Evolutionary conservation across 2,329 filamentous ascomycete genomes (phyloP), one percentile per base, ranked within the genome.

Genomic region (Trichoderma harzianum): DNA sequence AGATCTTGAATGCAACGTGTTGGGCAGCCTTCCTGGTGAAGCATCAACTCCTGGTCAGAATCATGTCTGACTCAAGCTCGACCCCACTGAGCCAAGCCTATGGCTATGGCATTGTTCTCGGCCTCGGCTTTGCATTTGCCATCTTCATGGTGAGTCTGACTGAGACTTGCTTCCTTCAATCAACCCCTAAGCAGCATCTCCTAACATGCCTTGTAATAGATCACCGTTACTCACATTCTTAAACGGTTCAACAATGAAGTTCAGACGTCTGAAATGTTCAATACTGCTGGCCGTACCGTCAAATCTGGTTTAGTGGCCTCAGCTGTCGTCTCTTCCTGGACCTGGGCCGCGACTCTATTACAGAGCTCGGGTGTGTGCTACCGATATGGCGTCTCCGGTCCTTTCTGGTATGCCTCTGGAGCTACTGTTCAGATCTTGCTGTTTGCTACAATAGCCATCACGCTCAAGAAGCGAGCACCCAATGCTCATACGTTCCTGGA

Each of bases 251-350:
- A 83, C 76, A 80, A 81, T 64, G 94, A 96, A 80, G 84, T 95
- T 3, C 94, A 97, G 80, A 97, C 95, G 0, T 95, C 92, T 0
- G 94, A 97, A 83, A 96, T 94, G 89, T 97, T 97, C 85, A 94
- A 88, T 74, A 97, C 94, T 0, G 94, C 94, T 64, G 94, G 94
- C 21, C 87, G 95, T 73, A 94, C 93, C 1, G 93, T 97, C 75
- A 97, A 97, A 79, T 94, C 93, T 10, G 95, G 94, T 57, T 86
- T 97, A 16, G 93, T 97, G 0, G 93, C 93, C 12, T 93, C 93
- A 6, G 94, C 94, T 18, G 94, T 97, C n/a, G 93, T 97, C 4
- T 95, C 92, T 18, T 94, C 92, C 6, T 97, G 95, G 94, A 97
- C 94, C 0, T 97, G 94, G 94, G 94, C 93, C 0, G 94, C 93